Evolutionary conservation across 176 grass and related monocot species (phyloP).

Genomic region (Alloteropsis semialata): DNA sequence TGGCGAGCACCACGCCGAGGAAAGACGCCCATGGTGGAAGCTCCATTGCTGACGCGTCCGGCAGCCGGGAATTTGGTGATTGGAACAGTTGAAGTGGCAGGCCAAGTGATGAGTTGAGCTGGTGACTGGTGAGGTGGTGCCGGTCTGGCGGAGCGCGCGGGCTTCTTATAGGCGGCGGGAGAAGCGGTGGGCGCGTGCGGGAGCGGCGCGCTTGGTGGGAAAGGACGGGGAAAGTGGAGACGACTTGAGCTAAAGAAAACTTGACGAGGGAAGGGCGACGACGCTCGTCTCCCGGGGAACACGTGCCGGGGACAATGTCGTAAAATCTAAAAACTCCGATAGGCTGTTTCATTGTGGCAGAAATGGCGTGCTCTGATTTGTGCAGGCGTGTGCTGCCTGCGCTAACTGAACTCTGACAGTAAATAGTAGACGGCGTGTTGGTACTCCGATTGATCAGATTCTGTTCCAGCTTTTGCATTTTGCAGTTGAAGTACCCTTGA

Average conservation of each 20-base stretch:
- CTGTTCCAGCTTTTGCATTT: no score
- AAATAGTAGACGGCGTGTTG: neutral
- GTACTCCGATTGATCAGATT: no score
- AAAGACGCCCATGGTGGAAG: constrained; percentile 37
- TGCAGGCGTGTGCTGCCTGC: neutral
- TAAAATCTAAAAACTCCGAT: no score
- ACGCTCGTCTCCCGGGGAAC: neutral
- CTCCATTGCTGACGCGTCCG: constrained; percentile 30
- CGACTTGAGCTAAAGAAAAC: constrained; percentile 14
- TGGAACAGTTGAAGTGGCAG: neutral
- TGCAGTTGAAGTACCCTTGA: no score
- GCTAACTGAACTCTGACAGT: neutral
- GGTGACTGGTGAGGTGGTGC: constrained; percentile 15
- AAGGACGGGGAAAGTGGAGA: constrained; percentile 17
- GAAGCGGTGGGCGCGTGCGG: neutral
- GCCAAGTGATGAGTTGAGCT: neutral
- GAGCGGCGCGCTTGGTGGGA: constrained; percentile 22
- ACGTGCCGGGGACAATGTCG: neutral
- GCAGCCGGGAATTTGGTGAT: no score
- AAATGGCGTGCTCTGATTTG: neutral
- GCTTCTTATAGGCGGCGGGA: constrained; percentile 37
- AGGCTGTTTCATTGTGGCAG: neutral
- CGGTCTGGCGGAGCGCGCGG: neutral
- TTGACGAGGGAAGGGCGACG: neutral
- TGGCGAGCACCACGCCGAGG: constrained; percentile 37